Conservation (phyloP, 1,284 basidiomycete genomes). For the Boletus semigastroideus region DNA sequence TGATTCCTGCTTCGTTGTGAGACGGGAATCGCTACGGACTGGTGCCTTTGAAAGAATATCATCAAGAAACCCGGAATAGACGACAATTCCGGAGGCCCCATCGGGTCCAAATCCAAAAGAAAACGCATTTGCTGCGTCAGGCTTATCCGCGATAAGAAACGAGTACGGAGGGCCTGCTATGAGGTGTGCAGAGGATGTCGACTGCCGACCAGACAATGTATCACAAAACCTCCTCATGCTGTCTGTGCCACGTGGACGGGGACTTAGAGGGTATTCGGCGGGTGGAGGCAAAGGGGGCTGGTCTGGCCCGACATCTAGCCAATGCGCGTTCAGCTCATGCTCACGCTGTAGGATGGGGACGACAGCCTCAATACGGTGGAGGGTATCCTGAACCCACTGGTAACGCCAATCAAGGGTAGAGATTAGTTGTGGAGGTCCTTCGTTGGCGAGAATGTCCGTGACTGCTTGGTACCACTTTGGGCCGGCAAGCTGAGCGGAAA, state of each 20-base stretch:
- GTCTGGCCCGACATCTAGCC: slow-evolving; percentile 51
- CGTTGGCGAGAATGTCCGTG: slow-evolving; percentile 70
- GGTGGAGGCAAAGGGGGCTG: slow-evolving; percentile 68
- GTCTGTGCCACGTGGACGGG: slow-evolving; percentile 69
- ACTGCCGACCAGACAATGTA: slow-evolving; percentile 42
- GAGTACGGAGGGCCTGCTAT: slow-evolving; percentile 85
- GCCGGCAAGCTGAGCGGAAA: slow-evolving; percentile 74
- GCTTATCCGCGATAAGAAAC: slow-evolving; percentile 78
- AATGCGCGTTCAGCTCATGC: slow-evolving; percentile 50
- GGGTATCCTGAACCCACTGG: slow-evolving; percentile 74
- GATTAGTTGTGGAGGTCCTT: slow-evolving; percentile 63
- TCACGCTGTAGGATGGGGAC: slow-evolving; percentile 67
- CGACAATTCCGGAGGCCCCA: slow-evolving; percentile 85
- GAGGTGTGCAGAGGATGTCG: slow-evolving; percentile 48
- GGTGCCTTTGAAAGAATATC: slow-evolving; percentile 60
- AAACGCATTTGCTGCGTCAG: slow-evolving; percentile 80
- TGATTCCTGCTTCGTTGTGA: slow-evolving; percentile 19
- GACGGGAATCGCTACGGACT: slow-evolving; percentile 24
- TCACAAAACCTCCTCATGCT: slow-evolving; percentile 57
- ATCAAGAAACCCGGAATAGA: slow-evolving; percentile 87
- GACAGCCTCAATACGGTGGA: slow-evolving; percentile 69
- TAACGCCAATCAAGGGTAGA: slow-evolving; percentile 81
- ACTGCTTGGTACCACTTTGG: slow-evolving; percentile 85
- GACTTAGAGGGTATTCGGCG: slow-evolving; percentile 62
- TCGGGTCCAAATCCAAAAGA: slow-evolving; percentile 90